Evolutionary conservation across 768 basidiomycete genomes (phyloP), one percentile per base, ranked within the genome.

Genomic region (Hygrocybe punicea): DNA sequence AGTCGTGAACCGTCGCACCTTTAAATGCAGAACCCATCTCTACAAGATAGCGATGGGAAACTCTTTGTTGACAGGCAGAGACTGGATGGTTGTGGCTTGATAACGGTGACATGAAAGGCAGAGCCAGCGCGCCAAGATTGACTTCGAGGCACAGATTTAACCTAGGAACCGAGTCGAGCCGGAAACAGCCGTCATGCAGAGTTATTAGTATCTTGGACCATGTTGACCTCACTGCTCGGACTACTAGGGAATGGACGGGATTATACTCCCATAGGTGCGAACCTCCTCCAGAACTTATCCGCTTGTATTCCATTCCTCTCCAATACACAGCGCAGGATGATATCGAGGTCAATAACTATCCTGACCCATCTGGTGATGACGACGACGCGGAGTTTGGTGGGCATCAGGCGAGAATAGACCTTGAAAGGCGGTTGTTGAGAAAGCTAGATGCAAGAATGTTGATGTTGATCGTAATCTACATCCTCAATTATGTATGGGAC

Each of bases 401-500:
- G 4, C 24, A 35, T 23, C 55, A 61, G 39, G 57, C 57, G 13
- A 40, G 57, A 21, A 35, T 44, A 40, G 40, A 39, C 11, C 55
- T 78, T 10, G 77, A 79, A 60, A 62, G 62, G 36, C 59, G 58
- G 16, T 60, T 85, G 10, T 62, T 84, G 46, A 61, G 70, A 60
- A 85, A 83, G 58, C 58, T 85, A 24, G 83, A 85, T 65, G 53
- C 68, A n/a, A 69, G 80, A 33, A 79, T 82, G 77, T 75, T 75
- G 17, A 78, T 81, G 56, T 60, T 78, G 45, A 66, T 82, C 34
- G 52, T 79, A 17, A 80, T 80, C 19, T 78, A 79, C 58, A 75
- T 80, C 37, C 69, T 78, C 34, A 78, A 78, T 59, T 78, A 77
- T 73, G 62, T 64, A 64, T 49, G 53, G 46, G 48, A 49, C n/a